These are phyloP conservation scores for Hypoxylon sp. DNA, from an alignment of 2,329 filamentous ascomycete species.

Conservation along the genomic window DNA sequence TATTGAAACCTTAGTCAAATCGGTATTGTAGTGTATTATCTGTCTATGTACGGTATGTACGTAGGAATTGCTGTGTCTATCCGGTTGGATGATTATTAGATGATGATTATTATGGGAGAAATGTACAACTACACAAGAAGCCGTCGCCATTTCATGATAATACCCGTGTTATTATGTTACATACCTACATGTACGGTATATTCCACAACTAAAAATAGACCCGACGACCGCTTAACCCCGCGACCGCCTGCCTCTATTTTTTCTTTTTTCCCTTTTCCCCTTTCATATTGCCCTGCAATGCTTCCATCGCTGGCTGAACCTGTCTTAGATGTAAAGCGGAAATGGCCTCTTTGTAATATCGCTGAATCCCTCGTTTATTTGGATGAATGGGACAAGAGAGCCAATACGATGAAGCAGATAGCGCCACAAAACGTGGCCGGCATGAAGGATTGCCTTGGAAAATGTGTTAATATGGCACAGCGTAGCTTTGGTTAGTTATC, in stretches of 20 bases:
- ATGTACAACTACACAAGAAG: constrained; percentile 3
- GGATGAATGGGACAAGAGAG: constrained; percentile 34
- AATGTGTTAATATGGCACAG: constrained; percentile 42
- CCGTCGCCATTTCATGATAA: constrained; percentile 39
- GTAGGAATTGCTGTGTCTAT: constrained; percentile 35
- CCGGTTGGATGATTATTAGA: constrained; percentile 30
- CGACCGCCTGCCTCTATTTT: constrained; percentile 25
- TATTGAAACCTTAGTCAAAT: constrained; percentile 27
- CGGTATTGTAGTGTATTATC: background rate
- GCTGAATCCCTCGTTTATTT: constrained; percentile 40
- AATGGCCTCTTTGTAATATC: constrained; percentile 38
- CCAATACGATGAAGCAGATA: constrained; percentile 37
- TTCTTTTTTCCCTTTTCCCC: background rate
- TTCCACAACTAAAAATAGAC: constrained; percentile 41
- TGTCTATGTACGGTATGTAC: background rate
- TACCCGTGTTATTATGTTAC: constrained; percentile 44
- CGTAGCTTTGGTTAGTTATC: constrained; percentile 11
- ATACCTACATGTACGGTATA: constrained; percentile 8
- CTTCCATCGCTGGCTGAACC: constrained; percentile 3
- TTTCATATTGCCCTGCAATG: constrained; percentile 5
- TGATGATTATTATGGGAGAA: constrained; percentile 15
- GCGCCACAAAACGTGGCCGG: constrained; percentile 41
- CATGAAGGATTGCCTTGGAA: constrained; percentile 39
- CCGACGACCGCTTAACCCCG: constrained; percentile 36
- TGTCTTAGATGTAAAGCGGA: constrained; percentile 39